Base-by-base conservation (phyloP, 2,329 filamentous ascomycete genomes). In the Beauveria brongniartii region DNA sequence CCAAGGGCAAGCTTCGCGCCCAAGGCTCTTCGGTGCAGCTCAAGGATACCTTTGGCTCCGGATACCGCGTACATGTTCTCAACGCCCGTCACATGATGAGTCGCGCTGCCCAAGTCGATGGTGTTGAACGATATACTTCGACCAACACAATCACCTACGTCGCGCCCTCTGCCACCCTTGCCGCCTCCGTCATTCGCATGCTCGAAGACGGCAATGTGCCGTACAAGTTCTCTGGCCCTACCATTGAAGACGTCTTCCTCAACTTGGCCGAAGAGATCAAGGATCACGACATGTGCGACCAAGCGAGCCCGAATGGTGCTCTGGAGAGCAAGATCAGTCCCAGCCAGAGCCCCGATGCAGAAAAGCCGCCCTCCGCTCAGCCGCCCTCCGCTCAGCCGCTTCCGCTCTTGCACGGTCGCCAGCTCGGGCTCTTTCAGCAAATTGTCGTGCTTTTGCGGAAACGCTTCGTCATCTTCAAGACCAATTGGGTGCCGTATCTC, bases 181-280 rank as follows among this genome's bases (percentile, higher is more conserved):
- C 90, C 0, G 88, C 89, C 0, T 74, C 80, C 1, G 86, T 92
- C 40, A 87, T 94, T 59, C 78, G 80, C 34, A 72, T 79, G 9
- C 77, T 96, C 2, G 88, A 94, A 69, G 72, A 77, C 1, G 75
- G 80, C 6, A 84, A 84, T 0, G 80, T 93, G 37, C 78, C 80
- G 20, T 84, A 89, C 62, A 88, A 88, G 67, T 80, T 89, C 61
- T 83, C 83, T 56, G 86, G 86, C 0, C 88, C 87, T 1, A 88
- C 85, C 0, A 87, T 90, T 28, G 87, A 90, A 69, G 87, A 90
- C 65, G 87, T 90, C 0, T 90, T 91, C 70, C 74, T 91, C 0
- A 82, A 86, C 64, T 85, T 89, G 67, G 76, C 85, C 51, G 78
- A 78, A 52, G 76, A 78, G 20, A 76, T 80, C 54, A 67, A 65